Conservation (phyloP, 768 basidiomycete species). For the Scleroderma citrinum region DNA sequence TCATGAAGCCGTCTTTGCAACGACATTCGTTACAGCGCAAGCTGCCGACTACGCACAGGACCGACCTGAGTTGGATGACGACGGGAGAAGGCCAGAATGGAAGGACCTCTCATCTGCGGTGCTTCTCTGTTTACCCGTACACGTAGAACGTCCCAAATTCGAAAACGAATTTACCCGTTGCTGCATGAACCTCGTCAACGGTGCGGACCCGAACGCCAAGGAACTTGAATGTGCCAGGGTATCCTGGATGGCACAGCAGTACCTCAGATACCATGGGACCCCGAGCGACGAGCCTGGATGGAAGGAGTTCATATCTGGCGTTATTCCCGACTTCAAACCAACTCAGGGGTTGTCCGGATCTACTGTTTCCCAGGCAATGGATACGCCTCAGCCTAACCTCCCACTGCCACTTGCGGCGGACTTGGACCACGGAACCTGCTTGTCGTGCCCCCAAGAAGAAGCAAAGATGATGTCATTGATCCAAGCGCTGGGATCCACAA, state of each 20-base stretch:
- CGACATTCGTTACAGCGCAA: constrained; percentile 42
- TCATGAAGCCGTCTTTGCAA: constrained; percentile 78
- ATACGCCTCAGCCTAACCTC: constrained; percentile 42
- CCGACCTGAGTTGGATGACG: constrained; percentile 13
- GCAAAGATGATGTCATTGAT: constrained; percentile 38
- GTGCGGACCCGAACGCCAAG: constrained; percentile 38
- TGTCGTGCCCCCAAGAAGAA: constrained; percentile 45
- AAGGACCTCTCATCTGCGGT: constrained; percentile 58
- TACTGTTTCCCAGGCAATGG: constrained; percentile 50
- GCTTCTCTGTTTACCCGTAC: constrained; percentile 52
- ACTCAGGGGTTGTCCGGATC: too few species aligned
- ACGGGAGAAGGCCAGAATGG: constrained; percentile 39
- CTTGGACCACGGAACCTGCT: constrained; percentile 46
- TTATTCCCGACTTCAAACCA: constrained; percentile 36
- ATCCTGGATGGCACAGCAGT: constrained; percentile 61
- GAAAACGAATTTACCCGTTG: constrained; percentile 68
- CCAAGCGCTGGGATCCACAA: constrained; percentile 35
- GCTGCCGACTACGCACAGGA: constrained; percentile 13
- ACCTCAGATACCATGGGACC: constrained; percentile 50
- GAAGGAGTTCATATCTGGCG: constrained; percentile 51
- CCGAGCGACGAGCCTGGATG: constrained; percentile 50
- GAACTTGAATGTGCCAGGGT: constrained; percentile 42
- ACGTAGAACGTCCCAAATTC: constrained; percentile 51
- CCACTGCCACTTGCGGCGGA: constrained; percentile 19
- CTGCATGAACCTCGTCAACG: constrained; percentile 57